Evolutionary conservation across 306 rosid genomes (phyloP).

Genomic region (Cyclanthera cordifolia): DNA sequence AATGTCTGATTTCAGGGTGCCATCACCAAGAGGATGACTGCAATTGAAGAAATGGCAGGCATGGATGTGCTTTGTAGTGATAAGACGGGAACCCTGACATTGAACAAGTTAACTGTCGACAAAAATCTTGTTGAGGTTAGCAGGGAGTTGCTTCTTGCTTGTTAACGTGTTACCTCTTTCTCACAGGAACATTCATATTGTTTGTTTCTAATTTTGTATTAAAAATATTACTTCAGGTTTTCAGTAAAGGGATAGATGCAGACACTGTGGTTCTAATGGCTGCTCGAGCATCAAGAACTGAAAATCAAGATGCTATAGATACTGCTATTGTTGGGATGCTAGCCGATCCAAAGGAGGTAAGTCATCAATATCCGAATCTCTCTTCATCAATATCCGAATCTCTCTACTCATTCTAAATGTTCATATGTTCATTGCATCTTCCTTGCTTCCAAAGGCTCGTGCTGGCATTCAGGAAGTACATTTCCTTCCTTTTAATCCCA

Average conservation of each 20-base stretch:
- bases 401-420: background rate
- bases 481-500: constrained; percentile 97
- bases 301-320: constrained; percentile 98
- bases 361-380: background rate
- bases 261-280: constrained; percentile 94
- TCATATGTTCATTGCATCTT: background rate
- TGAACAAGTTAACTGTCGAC: constrained; percentile 85
- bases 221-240: constrained; percentile 42
- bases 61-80: constrained; percentile 99
- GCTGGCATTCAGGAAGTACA: constrained; percentile 93
- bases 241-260: constrained; percentile 78
- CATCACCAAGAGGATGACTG: constrained; percentile 97
- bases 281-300: constrained; percentile 83
- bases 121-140: constrained; percentile 85
- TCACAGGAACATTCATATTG: too few relatives aligned
- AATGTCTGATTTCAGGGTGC: constrained; percentile 56
- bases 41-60: constrained; percentile 99
- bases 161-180: background rate
- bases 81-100: constrained; percentile 89
- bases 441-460: constrained; percentile 53
- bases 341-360: constrained; percentile 96
- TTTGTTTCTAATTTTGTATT: constrained; percentile 11
- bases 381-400: background rate
- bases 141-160: constrained; percentile 16
- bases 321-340: constrained; percentile 90